Conservation (phyloP, 2,329 filamentous ascomycete species). For the Chaetomium strumarium region DNA sequence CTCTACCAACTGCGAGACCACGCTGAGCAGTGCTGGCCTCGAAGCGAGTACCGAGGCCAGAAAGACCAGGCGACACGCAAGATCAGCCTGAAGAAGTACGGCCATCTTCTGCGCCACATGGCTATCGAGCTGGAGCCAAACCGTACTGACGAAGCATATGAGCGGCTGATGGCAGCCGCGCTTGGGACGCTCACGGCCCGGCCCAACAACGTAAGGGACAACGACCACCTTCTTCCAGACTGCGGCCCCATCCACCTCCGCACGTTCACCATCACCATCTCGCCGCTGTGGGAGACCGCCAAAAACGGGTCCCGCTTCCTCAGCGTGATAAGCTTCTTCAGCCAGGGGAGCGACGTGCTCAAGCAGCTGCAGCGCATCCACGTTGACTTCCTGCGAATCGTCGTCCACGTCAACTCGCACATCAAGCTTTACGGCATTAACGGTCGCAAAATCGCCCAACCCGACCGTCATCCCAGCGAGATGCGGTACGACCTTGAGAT, state of each 20-base stretch:
- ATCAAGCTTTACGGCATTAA: not conserved
- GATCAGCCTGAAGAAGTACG: constrained; percentile 35
- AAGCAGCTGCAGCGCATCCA: constrained; percentile 18
- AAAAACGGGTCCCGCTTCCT: constrained; percentile 2
- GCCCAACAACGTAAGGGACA: not conserved
- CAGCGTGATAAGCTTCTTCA: constrained; percentile 16
- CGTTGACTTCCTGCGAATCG: constrained; percentile 19
- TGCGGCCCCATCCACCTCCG: constrained; percentile 27
- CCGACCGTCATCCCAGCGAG: not conserved
- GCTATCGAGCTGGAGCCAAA: constrained; percentile 39
- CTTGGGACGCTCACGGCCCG: constrained; percentile 10
- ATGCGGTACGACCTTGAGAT: constrained; percentile 20
- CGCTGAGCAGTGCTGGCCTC: not conserved
- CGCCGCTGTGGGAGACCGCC: constrained; percentile 1
- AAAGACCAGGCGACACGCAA: constrained; percentile 2
- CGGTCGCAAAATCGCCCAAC: constrained; percentile 2
- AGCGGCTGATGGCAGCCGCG: constrained; percentile 17
- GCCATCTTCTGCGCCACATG: constrained; percentile 37
- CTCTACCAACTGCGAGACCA: constrained; percentile 40
- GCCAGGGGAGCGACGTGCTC: constrained; percentile 1
- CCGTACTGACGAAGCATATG: constrained; percentile 28
- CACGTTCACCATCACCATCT: constrained; percentile 39
- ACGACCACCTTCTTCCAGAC: not conserved
- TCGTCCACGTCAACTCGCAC: constrained; percentile 19
- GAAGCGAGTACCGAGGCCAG: not conserved